These are phyloP conservation scores for Microdochium nivale DNA, from an alignment of 2,329 filamentous ascomycete species.

Conservation along the genomic window DNA sequence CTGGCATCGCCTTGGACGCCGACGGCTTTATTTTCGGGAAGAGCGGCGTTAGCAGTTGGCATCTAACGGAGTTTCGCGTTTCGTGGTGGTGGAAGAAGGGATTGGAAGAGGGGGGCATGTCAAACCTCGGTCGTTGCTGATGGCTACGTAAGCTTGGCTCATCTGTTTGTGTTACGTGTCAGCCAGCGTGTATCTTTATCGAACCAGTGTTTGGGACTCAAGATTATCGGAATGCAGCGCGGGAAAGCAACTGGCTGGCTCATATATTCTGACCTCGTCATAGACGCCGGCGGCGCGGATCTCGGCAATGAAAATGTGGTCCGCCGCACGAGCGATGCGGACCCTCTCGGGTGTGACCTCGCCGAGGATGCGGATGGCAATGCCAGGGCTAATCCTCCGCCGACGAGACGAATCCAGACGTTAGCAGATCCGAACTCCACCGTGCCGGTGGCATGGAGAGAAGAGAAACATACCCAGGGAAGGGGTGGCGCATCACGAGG, in stretches of 20 bases:
- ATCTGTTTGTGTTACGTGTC: conserved; percentile 19
- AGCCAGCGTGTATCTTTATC: conserved; percentile 1
- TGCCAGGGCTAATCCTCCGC: conserved; percentile 25
- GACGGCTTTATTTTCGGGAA: conserved; percentile 28
- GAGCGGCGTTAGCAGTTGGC: neutral
- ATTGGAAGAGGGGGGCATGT: too few relatives aligned
- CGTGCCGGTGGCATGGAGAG: conserved; percentile 24
- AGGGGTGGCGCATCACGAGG: conserved; percentile 73
- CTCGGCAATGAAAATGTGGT: conserved; percentile 69
- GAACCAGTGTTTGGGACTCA: too few relatives aligned
- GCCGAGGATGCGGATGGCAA: conserved; percentile 74
- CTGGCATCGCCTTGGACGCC: conserved; percentile 15
- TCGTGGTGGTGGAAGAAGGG: neutral
- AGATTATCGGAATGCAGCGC: too few relatives aligned
- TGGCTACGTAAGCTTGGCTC: conserved; percentile 37
- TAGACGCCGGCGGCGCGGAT: conserved; percentile 68
- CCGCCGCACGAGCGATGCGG: conserved; percentile 68
- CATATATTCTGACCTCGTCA: conserved; percentile 33
- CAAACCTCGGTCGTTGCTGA: conserved; percentile 30
- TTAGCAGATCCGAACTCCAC: conserved; percentile 33
- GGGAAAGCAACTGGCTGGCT: neutral
- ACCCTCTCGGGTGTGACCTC: conserved; percentile 76
- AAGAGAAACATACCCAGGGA: conserved; percentile 45
- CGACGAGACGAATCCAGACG: conserved; percentile 2
- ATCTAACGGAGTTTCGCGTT: too few relatives aligned